phyloP scores from a whole-genome alignment of 768 basidiomycete species.

The Galerina sulciceps region DNA sequence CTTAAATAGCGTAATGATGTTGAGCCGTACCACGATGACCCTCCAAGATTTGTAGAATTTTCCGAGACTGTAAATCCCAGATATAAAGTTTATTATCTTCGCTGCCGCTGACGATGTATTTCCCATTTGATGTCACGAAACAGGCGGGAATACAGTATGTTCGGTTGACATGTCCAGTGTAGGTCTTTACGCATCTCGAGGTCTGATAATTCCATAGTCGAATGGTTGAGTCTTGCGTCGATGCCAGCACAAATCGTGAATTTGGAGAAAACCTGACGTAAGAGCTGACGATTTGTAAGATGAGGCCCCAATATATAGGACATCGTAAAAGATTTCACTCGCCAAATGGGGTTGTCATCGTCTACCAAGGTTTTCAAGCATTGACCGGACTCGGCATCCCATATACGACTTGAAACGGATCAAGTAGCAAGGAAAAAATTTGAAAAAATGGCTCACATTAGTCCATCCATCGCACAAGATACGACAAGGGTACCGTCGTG shows the following conservation, averaged over 20 bases:
- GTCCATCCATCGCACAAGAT: conserved; percentile 94
- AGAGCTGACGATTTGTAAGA: conserved; percentile 52
- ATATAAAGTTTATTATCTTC: conserved; percentile 89
- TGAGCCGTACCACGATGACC: conserved; percentile 73
- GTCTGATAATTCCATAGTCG: conserved; percentile 94
- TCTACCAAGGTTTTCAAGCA: conserved; percentile 97
- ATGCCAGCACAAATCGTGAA: conserved; percentile 85
- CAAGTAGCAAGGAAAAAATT: background rate
- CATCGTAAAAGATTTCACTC: conserved; percentile 16
- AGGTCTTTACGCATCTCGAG: conserved; percentile 91
- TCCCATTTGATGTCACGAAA: conserved; percentile 62
- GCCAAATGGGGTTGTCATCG: conserved; percentile 95
- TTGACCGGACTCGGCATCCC: conserved; percentile 97
- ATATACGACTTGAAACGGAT: conserved; percentile 73
- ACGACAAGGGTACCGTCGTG: conserved; percentile 94
- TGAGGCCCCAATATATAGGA: background rate
- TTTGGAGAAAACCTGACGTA: conserved; percentile 93
- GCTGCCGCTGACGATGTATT: conserved; percentile 84
- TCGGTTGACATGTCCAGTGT: conserved; percentile 83
- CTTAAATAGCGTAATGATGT: background rate
- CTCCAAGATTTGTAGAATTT: conserved; percentile 74
- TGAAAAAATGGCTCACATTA: conserved; percentile 70
- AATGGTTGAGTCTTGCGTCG: conserved; percentile 94
- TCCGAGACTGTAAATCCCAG: conserved; percentile 87
- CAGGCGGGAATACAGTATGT: conserved; percentile 80